Conservation (phyloP, 2,329 filamentous ascomycete species). For the Verticillium tricorpus region DNA sequence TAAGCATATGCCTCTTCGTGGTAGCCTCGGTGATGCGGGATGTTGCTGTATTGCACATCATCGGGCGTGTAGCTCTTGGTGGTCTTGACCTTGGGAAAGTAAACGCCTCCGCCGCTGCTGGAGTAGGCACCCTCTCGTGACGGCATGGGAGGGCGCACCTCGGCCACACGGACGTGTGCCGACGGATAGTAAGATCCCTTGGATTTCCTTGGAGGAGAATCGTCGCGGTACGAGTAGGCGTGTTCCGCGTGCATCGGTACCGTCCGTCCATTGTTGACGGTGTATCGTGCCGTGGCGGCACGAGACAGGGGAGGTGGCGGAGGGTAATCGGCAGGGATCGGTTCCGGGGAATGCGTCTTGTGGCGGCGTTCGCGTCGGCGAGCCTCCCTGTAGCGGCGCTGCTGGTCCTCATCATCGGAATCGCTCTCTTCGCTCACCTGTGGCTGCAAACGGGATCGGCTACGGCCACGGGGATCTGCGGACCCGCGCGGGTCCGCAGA, state of each 20-base stretch:
- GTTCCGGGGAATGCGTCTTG: slow-evolving; percentile 28
- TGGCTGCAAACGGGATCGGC: slow-evolving; percentile 29
- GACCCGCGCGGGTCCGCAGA: neutral
- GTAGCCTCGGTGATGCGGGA: slow-evolving; percentile 17
- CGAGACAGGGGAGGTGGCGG: neutral
- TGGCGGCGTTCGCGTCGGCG: slow-evolving; percentile 23
- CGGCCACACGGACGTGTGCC: slow-evolving; percentile 15
- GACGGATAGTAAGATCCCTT: slow-evolving; percentile 5
- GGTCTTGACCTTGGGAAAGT: slow-evolving; percentile 28
- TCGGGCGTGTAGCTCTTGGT: slow-evolving; percentile 22
- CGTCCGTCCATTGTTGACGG: slow-evolving; percentile 16
- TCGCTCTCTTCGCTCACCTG: slow-evolving; percentile 30
- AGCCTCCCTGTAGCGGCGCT: slow-evolving; percentile 5
- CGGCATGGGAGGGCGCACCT: slow-evolving; percentile 24
- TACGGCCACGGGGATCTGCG: slow-evolving; percentile 27
- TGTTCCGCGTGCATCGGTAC: slow-evolving; percentile 16
- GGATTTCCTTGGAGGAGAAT: slow-evolving; percentile 5
- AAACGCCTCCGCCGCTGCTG: slow-evolving; percentile 13
- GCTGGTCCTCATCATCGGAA: slow-evolving; percentile 27
- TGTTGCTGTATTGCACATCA: slow-evolving; percentile 26
- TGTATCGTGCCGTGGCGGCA: slow-evolving; percentile 6
- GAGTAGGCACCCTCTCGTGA: slow-evolving; percentile 25
- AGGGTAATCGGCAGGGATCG: slow-evolving; percentile 8
- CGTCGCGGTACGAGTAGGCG: slow-evolving; percentile 17
- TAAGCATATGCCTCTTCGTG: slow-evolving; percentile 15